Conservation (phyloP, 805 yeast genomes). For the Cyberlindnera subsufficiens region DNA sequence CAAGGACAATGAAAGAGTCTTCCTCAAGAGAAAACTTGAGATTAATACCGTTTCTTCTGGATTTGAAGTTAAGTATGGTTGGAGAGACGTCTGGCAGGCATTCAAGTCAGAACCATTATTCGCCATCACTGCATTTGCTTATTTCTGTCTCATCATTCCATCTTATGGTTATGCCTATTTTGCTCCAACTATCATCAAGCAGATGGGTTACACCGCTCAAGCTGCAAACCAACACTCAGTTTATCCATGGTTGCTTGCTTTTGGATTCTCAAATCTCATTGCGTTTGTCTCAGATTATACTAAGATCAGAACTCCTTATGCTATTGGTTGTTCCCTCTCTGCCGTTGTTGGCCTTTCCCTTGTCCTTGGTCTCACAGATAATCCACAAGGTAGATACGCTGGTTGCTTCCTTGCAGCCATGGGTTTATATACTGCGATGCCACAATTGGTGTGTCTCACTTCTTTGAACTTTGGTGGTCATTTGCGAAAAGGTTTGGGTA, state of each 20-base stretch:
- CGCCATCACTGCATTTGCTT: constrained; percentile 28
- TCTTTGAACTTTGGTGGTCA: constrained; percentile 35
- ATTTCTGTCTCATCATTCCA: constrained; percentile 34
- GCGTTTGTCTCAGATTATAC: constrained; percentile 58
- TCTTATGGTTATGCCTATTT: constrained; percentile 41
- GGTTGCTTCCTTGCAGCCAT: constrained; percentile 33
- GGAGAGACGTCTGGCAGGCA: constrained; percentile 31
- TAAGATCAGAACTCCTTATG: constrained; percentile 39
- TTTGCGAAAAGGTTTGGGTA: constrained; percentile 33
- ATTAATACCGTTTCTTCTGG: constrained; percentile 33
- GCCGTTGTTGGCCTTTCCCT: constrained; percentile 29
- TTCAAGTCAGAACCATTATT: constrained; percentile 52
- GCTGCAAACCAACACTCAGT: constrained; percentile 77
- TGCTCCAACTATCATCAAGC: constrained; percentile 33
- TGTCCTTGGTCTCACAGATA: constrained; percentile 29
- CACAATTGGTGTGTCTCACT: constrained; percentile 30
- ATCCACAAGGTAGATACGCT: constrained; percentile 35
- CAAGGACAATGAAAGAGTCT: constrained; percentile 32
- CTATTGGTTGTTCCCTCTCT: constrained; percentile 27
- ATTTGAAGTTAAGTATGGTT: constrained; percentile 27
- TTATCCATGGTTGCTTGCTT: constrained; percentile 79
- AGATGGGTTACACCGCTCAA: constrained; percentile 52
- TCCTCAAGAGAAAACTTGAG: constrained; percentile 31
- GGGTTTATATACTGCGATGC: constrained; percentile 35
- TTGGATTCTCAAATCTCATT: constrained; percentile 56